phyloP scores from a whole-genome alignment of 345 rosid species.

The Euphorbia peplus region DNA sequence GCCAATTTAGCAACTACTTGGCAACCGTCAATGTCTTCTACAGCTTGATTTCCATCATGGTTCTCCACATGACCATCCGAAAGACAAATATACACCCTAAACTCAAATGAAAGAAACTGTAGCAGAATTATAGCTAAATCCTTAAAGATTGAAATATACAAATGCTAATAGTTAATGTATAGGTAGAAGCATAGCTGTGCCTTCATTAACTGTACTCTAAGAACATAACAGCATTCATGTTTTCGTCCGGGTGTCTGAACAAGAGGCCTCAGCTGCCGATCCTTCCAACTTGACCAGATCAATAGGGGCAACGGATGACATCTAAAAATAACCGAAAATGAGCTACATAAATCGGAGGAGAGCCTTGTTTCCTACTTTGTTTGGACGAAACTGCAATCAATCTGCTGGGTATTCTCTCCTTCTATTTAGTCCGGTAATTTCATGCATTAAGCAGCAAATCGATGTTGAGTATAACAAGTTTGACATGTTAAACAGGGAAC shows the following conservation, averaged over 20 bases:
- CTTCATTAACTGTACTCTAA: not conserved
- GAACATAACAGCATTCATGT: not conserved
- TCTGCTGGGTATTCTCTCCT: not conserved
- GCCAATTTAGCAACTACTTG: too few species aligned
- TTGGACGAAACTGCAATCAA: not conserved
- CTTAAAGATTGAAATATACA: not conserved
- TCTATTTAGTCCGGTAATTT: too few species aligned
- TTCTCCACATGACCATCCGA: not conserved
- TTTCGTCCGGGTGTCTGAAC: not conserved
- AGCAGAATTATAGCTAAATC: too few species aligned
- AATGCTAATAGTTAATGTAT: not conserved
- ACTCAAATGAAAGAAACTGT: not conserved
- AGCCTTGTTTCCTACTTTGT: not conserved
- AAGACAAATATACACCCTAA: not conserved
- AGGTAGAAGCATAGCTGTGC: not conserved
- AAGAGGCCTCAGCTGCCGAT: not conserved
- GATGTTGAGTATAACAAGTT: too few species aligned
- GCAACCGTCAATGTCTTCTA: too few species aligned
- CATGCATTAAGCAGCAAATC: too few species aligned
- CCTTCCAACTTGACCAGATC: not conserved
- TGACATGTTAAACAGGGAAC: too few species aligned
- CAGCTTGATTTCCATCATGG: not conserved
- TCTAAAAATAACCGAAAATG: not conserved
- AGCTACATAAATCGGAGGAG: not conserved
- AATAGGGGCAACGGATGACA: not conserved